phyloP scores from a whole-genome alignment of 1,139 yeast species.

The Zygosaccharomyces pseudobailii region DNA sequence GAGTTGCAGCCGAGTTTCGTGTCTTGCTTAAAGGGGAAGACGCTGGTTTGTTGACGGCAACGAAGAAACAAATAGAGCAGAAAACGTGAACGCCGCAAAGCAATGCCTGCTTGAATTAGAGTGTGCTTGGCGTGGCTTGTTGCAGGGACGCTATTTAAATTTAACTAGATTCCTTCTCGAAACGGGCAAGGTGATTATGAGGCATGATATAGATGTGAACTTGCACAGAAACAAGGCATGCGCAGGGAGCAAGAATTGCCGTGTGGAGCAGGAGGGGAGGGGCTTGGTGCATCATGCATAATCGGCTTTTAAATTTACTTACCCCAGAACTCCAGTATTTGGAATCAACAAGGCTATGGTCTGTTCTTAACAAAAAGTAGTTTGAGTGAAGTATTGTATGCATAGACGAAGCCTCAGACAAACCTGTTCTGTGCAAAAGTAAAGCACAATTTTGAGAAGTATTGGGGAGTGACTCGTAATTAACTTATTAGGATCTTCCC shows the following conservation, averaged over 20 bases:
- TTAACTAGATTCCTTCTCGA: neutral
- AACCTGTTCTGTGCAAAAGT: too few relatives aligned
- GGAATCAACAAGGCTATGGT: too few relatives aligned
- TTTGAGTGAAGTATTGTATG: too few relatives aligned
- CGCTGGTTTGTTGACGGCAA: neutral
- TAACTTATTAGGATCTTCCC: too few relatives aligned
- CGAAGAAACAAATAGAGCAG: neutral
- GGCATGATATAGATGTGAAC: neutral
- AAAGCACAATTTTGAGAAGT: too few relatives aligned
- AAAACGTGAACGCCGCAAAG: too few relatives aligned
- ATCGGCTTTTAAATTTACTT: too few relatives aligned
- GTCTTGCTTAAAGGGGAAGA: constrained; percentile 1
- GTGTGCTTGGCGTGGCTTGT: neutral
- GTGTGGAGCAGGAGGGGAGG: neutral
- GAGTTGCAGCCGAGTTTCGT: constrained; percentile 3
- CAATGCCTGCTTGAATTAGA: too few relatives aligned
- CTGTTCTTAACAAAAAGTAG: too few relatives aligned
- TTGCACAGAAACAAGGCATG: neutral
- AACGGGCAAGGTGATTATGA: neutral
- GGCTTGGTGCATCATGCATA: neutral
- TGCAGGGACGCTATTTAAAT: neutral
- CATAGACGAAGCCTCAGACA: too few relatives aligned
- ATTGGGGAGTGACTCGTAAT: too few relatives aligned
- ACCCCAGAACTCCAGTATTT: too few relatives aligned
- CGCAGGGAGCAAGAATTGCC: neutral